Evolutionary conservation across 352 stramenopile genomes (phyloP).

Genomic region (Plasmopara viticola): DNA sequence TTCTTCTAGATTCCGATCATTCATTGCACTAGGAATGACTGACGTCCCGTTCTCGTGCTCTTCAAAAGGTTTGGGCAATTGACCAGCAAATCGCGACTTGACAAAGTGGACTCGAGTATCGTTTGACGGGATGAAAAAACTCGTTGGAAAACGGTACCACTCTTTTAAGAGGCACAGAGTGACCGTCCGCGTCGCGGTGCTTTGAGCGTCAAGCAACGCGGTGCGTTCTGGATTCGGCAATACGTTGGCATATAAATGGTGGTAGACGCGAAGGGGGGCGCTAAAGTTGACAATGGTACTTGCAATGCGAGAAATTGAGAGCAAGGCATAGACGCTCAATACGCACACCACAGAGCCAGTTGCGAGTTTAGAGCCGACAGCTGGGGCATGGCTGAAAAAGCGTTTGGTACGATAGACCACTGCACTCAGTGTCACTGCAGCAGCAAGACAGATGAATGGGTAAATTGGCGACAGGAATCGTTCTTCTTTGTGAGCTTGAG

Average conservation of each 20-base stretch:
- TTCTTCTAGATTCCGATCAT: constrained; percentile 92
- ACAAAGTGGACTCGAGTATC: constrained; percentile 85
- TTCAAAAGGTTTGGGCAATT: constrained; percentile 92
- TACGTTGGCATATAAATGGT: constrained; percentile 53
- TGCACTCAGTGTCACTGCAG: constrained; percentile 64
- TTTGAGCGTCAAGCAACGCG: constrained; percentile 13
- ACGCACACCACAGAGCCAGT: constrained; percentile 33
- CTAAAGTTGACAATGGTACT: constrained; percentile 73
- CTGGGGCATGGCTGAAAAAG: constrained; percentile 21
- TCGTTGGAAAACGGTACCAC: constrained; percentile 96
- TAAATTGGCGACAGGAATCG: constrained; percentile 96
- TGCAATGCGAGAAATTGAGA: constrained; percentile 50
- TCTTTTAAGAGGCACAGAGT: constrained; percentile 94
- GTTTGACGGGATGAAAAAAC: constrained; percentile 92
- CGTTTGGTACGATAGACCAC: constrained; percentile 30
- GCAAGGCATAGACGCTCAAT: constrained; percentile 42
- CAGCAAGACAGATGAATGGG: constrained; percentile 81
- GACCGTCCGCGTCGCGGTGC: constrained; percentile 9
- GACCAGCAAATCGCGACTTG: constrained; percentile 88
- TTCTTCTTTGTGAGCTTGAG: constrained; percentile 98
- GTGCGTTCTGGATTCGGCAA: constrained; percentile 33
- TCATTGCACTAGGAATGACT: constrained; percentile 81
- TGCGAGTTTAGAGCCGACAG: constrained; percentile 19
- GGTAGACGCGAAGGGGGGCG: constrained; percentile 63
- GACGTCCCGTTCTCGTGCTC: constrained; percentile 53